These are phyloP conservation scores for Acephala macrosclerotiorum DNA, from an alignment of 2,329 filamentous ascomycete genomes.

Conservation along the genomic window DNA sequence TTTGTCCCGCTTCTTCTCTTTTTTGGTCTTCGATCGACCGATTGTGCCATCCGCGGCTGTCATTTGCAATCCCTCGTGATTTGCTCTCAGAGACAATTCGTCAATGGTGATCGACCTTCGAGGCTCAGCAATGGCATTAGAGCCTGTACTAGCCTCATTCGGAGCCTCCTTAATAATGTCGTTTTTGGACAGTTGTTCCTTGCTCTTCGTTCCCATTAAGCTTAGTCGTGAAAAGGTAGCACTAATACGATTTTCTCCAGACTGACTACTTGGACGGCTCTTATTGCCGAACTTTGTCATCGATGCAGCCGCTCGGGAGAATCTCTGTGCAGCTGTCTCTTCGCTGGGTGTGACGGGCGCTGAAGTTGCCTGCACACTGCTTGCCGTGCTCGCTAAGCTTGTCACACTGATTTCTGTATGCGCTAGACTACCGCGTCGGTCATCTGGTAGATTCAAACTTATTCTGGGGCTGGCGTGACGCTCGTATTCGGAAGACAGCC, in stretches of 20 bases:
- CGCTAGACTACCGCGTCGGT: constrained; percentile 56
- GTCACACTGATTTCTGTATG: constrained; percentile 51
- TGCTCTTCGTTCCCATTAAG: constrained; percentile 37
- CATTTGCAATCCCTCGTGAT: constrained; percentile 20
- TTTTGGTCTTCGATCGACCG: constrained; percentile 33
- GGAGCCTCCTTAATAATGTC: not conserved
- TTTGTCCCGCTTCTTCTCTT: constrained; percentile 39
- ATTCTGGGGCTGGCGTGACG: constrained; percentile 46
- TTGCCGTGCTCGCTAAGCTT: constrained; percentile 43
- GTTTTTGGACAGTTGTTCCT: constrained; percentile 34
- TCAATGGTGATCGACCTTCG: constrained; percentile 24
- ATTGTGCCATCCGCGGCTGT: constrained; percentile 3
- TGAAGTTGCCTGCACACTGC: constrained; percentile 50
- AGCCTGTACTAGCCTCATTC: too few relatives aligned
- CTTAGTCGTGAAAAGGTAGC: constrained; percentile 58
- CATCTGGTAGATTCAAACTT: constrained; percentile 55
- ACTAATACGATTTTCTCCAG: constrained; percentile 64
- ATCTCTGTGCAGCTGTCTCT: constrained; percentile 59
- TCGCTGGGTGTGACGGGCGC: constrained; percentile 56
- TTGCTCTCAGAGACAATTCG: constrained; percentile 23
- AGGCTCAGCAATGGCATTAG: constrained; percentile 24
- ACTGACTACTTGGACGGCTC: constrained; percentile 65
- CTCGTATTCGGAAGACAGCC: constrained; percentile 63
- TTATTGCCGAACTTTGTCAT: constrained; percentile 56
- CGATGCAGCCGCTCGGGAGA: constrained; percentile 64